A percentile compares a stretch with the other conserved stretches of the same genome.
phyloP scores from a whole-genome alignment of 148 eudicot species.

The Rhododendron henanense region DNA sequence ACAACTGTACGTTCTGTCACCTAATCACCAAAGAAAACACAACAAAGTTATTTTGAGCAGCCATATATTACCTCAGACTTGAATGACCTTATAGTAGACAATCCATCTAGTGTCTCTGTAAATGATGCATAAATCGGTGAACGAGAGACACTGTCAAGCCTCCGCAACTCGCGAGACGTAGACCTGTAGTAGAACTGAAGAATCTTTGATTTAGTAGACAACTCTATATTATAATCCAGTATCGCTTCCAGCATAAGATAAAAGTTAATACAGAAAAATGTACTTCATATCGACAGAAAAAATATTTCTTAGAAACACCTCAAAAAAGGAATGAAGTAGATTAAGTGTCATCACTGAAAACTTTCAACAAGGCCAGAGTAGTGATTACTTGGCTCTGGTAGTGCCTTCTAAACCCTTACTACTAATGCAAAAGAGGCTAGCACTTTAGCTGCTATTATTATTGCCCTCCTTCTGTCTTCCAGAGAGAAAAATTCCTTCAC shows the following conservation, averaged over 20 bases:
- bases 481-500: neutral
- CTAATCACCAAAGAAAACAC: neutral
- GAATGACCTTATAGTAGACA: constrained; percentile 88
- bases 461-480: neutral
- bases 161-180: constrained; percentile 89
- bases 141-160: constrained; percentile 97
- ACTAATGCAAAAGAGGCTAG: neutral
- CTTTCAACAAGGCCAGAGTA: neutral
- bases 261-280: neutral
- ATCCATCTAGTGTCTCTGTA: constrained; percentile 89
- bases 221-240: neutral
- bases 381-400: neutral
- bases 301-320: neutral
- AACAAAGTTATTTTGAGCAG: neutral
- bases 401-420: neutral
- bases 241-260: neutral
- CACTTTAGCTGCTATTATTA: neutral
- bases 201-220: constrained; percentile 19
- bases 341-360: neutral
- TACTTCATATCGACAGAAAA: neutral
- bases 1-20: neutral
- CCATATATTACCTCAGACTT: constrained; percentile 49
- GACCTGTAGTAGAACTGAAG: constrained; percentile 93
- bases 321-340: neutral
- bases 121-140: constrained; percentile 95